These are phyloP conservation scores for Colletotrichum siamense DNA, from an alignment of 2,329 filamentous ascomycete genomes.

Conservation along the genomic window DNA sequence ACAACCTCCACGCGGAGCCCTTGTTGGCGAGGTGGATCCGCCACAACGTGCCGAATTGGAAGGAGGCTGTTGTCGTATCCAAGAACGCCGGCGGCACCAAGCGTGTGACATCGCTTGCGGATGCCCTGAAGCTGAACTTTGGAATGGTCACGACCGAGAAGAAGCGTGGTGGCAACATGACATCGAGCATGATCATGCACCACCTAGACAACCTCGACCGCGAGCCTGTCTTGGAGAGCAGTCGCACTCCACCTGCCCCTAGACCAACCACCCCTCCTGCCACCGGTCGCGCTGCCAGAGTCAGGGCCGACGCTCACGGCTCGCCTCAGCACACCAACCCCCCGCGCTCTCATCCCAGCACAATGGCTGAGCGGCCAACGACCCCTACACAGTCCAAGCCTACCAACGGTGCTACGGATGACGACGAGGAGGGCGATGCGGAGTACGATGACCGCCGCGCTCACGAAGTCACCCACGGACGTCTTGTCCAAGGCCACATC, in stretches of 20 bases:
- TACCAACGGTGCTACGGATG: not conserved
- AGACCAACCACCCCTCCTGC: conserved; percentile 18
- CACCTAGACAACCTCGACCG: conserved; percentile 67
- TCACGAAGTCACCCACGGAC: conserved; percentile 87
- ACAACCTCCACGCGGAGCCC: conserved; percentile 96
- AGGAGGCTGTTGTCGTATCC: conserved; percentile 91
- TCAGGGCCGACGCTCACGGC: conserved; percentile 17
- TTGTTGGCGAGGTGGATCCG: conserved; percentile 96
- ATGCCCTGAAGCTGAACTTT: conserved; percentile 96
- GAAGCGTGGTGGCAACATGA: conserved; percentile 70
- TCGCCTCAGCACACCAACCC: conserved; percentile 15
- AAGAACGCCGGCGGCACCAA: conserved; percentile 99
- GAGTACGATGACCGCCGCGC: conserved; percentile 82
- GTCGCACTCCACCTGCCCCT: conserved; percentile 26
- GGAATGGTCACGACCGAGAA: conserved; percentile 92
- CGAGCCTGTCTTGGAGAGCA: conserved; percentile 45
- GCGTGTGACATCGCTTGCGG: conserved; percentile 92
- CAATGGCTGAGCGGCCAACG: conserved; percentile 15
- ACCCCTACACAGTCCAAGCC: conserved; percentile 17
- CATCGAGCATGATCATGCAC: conserved; percentile 78
- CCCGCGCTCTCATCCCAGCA: conserved; percentile 28
- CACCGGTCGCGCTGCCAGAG: not conserved
- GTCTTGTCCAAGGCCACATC: conserved; percentile 91
- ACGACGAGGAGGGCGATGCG: conserved; percentile 42
- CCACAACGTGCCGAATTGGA: conserved; percentile 86